Evolutionary conservation across 176 grass and related monocot species (phyloP), one percentile per base, ranked within the genome.

Genomic region (Raddia guianensis): DNA sequence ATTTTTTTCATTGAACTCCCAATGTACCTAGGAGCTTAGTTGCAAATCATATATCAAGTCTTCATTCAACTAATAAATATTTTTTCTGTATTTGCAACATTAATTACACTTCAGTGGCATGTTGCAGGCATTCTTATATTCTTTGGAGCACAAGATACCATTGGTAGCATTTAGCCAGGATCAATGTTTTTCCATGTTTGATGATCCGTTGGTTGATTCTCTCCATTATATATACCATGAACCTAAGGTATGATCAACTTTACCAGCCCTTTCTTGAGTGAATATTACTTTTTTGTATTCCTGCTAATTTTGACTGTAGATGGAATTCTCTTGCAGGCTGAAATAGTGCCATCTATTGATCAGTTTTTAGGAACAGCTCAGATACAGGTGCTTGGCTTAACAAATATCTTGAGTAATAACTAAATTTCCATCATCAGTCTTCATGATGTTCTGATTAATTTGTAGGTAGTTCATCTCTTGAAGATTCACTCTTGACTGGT

Each of bases 151-250:
- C 76, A 84, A 93, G 68, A 73, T 98, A 87, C 96, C 96, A 79
- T 63, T 93, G 15, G 88, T 98, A 86, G 96, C 90, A 91, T 98
- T 98, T 95, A 88, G 90, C 67, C 86, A 95, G 72, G 92, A 98
- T 47, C 87, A 58, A 70, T 95, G 96, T 55, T 90, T 95, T 77
- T 93, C 96, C 72, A 84, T 95, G 74, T 98, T 95, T 76, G 84
- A 98, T 9, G 72, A 98, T 70, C 96, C 92, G 79, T 91, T 91
- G 84, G 90, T 98, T 32, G 86, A 95, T 89, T 95, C 92, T 34
- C 84, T 93, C 58, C 96, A 98, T 83, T 75, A 89, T 35, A 33
- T 90, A 84, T 98, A 95, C 76, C 90, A 95, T 68, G 96, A 98
- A 84, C 96, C 90, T 60, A 91, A 93, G 96, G 96, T 98, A 87